Evolutionary conservation across 176 grass and related monocot species (phyloP).

Genomic region (Musa troglodytarum): DNA sequence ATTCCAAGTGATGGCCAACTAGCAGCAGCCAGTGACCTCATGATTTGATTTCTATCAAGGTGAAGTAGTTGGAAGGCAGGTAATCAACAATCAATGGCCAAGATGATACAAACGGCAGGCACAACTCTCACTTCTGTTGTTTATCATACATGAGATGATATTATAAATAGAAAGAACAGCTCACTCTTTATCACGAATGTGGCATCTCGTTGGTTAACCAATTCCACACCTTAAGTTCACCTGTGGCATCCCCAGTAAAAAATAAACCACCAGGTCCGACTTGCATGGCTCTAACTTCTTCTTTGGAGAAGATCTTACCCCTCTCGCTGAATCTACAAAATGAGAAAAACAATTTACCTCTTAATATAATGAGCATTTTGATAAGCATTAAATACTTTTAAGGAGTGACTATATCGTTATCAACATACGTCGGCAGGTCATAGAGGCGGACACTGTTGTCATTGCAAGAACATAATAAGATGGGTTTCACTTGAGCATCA

Average conservation of each 20-base stretch:
- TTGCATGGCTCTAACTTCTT: conserved; percentile 76
- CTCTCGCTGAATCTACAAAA: conserved; percentile 67
- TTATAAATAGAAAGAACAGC: not conserved
- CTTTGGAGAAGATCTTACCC: conserved; percentile 68
- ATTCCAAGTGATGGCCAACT: not conserved
- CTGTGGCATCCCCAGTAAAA: conserved; percentile 88
- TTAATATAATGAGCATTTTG: not conserved
- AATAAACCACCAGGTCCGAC: conserved; percentile 79
- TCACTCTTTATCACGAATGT: not conserved
- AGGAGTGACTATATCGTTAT: not conserved
- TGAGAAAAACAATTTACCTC: not conserved
- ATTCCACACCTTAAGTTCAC: conserved; percentile 92
- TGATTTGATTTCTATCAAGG: not conserved
- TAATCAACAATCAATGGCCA: not conserved
- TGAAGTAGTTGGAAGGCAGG: not conserved
- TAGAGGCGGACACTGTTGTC: conserved; percentile 72
- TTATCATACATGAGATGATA: not conserved
- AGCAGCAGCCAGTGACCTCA: not conserved
- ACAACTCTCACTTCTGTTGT: not conserved
- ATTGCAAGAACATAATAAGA: conserved; percentile 81
- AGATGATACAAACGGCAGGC: not conserved
- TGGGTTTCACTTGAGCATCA: conserved; percentile 74
- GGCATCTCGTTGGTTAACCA: conserved; percentile 25
- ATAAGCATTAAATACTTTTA: not conserved
- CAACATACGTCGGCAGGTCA: conserved; percentile 88